phyloP scores from a whole-genome alignment of 2,329 filamentous ascomycete species.

The Colletotrichum lupini region DNA sequence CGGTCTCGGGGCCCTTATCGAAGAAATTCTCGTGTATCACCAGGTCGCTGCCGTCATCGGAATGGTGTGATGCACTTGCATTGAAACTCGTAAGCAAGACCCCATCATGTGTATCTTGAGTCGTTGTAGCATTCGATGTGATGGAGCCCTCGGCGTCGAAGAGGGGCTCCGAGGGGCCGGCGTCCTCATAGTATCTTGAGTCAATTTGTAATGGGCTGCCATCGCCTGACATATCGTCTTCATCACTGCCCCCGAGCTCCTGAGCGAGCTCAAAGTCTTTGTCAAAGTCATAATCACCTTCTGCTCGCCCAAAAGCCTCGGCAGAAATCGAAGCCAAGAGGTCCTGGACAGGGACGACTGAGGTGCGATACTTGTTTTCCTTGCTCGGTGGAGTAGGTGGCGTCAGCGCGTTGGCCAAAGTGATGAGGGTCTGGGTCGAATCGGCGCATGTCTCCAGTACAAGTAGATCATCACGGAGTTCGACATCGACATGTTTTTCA shows the following conservation, averaged over 20 bases:
- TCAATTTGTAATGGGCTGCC: constrained; percentile 51
- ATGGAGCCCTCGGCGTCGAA: constrained; percentile 57
- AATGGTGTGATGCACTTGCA: constrained; percentile 46
- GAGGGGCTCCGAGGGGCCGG: constrained; percentile 55
- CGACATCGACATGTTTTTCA: constrained; percentile 78
- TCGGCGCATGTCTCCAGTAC: constrained; percentile 96
- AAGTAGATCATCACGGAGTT: constrained; percentile 86
- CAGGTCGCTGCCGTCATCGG: constrained; percentile 71
- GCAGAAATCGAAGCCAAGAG: constrained; percentile 91
- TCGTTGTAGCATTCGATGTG: constrained; percentile 51
- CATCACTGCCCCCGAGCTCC: constrained; percentile 56
- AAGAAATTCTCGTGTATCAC: constrained; percentile 85
- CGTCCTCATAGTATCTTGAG: constrained; percentile 61
- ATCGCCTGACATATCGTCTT: constrained; percentile 43
- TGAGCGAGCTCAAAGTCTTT: constrained; percentile 69
- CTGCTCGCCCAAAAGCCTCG: constrained; percentile 77
- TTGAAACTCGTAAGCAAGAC: constrained; percentile 54
- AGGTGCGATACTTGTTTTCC: constrained; percentile 86
- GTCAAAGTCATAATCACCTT: constrained; percentile 72
- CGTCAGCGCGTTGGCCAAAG: constrained; percentile 80
- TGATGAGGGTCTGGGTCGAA: constrained; percentile 91
- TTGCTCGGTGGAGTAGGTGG: constrained; percentile 87
- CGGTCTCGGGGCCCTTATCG: constrained; percentile 67
- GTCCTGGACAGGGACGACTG: constrained; percentile 86
- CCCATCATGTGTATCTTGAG: constrained; percentile 56